phyloP scores from a whole-genome alignment of 1,139 yeast genomes.

The Geotrichum bryndzae region DNA sequence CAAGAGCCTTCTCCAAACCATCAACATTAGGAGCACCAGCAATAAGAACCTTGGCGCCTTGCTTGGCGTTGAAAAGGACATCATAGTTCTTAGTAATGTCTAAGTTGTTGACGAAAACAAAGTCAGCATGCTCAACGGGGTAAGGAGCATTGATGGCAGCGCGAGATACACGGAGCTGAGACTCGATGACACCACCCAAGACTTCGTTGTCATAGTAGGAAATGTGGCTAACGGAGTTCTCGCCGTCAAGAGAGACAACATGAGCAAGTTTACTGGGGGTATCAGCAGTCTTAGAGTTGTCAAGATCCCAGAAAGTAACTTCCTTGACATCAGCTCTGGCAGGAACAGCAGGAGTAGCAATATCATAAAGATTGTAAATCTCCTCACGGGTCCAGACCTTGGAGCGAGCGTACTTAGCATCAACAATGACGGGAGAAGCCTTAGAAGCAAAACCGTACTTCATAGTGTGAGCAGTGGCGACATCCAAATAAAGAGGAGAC shows the following conservation, averaged over 20 bases:
- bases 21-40: conserved; percentile 41
- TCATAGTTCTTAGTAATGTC: conserved; percentile 52
- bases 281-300: conserved; percentile 34
- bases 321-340: conserved; percentile 27
- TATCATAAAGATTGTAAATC: conserved; percentile 25
- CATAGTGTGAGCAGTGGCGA: conserved; percentile 61
- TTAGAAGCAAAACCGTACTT: conserved; percentile 23
- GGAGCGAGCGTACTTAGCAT: conserved; percentile 31
- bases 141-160: conserved; percentile 34
- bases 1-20: conserved; percentile 47
- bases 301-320: conserved; percentile 52
- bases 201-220: conserved; percentile 64
- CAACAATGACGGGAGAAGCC: conserved; percentile 27
- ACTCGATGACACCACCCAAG: conserved; percentile 72
- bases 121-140: conserved; percentile 52
- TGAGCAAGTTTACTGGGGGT: conserved; percentile 66
- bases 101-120: conserved; percentile 57
- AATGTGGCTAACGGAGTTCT: conserved; percentile 49
- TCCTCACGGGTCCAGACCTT: conserved; percentile 24
- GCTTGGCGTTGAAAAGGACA: conserved; percentile 53
- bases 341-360: conserved; percentile 18
- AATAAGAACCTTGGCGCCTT: conserved; percentile 53
- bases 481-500: conserved; percentile 53
- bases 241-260: conserved; percentile 61
- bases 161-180: conserved; percentile 53